A percentile compares a stretch with the other conserved stretches of the same genome.
phyloP scores from a whole-genome alignment of 1,284 basidiomycete species.

The Cryptococcus maquisensis region DNA sequence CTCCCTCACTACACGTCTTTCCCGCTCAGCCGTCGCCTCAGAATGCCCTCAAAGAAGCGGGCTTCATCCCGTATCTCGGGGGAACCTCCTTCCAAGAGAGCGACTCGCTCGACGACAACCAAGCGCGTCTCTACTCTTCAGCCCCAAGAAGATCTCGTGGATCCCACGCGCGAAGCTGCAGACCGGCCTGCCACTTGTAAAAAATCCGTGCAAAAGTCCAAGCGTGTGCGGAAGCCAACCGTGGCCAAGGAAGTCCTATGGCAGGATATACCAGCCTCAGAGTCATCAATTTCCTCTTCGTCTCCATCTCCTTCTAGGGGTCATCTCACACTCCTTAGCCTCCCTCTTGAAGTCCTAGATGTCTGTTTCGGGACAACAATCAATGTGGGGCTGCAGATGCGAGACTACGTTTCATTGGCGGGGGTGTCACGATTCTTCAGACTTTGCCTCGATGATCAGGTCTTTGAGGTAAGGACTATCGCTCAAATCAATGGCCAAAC shows the following conservation, averaged over 20 bases:
- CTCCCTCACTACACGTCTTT: no score
- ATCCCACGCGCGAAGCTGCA: no score
- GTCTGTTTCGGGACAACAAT: constrained; percentile 14
- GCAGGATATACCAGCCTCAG: constrained; percentile 31
- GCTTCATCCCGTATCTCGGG: no score
- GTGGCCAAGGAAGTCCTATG: constrained; percentile 15
- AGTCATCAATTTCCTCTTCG: no score
- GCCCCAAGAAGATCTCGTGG: no score
- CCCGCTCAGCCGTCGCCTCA: no score
- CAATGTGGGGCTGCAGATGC: constrained; percentile 16
- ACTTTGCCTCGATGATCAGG: constrained; percentile 12
- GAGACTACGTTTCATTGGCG: constrained; percentile 32
- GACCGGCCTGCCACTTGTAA: background rate
- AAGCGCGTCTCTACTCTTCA: no score
- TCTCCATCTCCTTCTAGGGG: background rate
- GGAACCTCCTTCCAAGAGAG: no score
- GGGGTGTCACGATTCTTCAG: constrained; percentile 25
- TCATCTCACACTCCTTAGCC: constrained; percentile 16
- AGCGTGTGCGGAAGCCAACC: background rate
- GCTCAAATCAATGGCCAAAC: no score
- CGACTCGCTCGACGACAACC: no score
- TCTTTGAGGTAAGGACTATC: constrained; percentile 19
- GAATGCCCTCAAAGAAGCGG: no score
- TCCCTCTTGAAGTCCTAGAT: constrained; percentile 24
- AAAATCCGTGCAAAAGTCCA: background rate